Evolutionary conservation across 345 rosid species (phyloP).

Genomic region (Physaria fendleri): DNA sequence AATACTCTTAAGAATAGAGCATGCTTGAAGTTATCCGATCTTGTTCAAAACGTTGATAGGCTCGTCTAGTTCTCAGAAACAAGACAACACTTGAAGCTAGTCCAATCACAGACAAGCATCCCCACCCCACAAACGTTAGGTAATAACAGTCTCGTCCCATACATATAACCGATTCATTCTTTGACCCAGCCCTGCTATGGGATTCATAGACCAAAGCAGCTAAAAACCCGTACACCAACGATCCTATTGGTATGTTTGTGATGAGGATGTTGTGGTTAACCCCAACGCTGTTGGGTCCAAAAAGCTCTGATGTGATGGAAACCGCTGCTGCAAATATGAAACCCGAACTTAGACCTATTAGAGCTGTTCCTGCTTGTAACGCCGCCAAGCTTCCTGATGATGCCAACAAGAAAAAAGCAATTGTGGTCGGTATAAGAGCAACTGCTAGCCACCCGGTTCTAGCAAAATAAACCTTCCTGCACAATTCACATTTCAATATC

Average conservation of each 20-base stretch:
- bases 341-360: constrained; percentile 80
- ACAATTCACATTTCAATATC: background rate
- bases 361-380: constrained; percentile 52
- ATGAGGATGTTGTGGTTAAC: constrained; percentile 95
- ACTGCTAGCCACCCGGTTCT: constrained; percentile 91
- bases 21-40: constrained; percentile 37
- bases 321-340: constrained; percentile 95
- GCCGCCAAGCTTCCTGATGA: constrained; percentile 42
- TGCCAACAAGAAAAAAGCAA: constrained; percentile 69
- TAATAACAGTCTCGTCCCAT: constrained; percentile 79
- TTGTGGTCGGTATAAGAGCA: constrained; percentile 77
- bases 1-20: constrained; percentile 10
- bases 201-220: constrained; percentile 80
- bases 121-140: constrained; percentile 84
- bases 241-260: constrained; percentile 88
- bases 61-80: constrained; percentile 70
- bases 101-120: constrained; percentile 69
- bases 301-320: constrained; percentile 81
- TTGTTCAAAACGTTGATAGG: constrained; percentile 66
- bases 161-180: constrained; percentile 37
- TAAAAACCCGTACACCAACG: constrained; percentile 66
- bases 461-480: constrained; percentile 87
- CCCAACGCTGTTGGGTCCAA: constrained; percentile 84
- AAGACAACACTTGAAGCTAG: constrained; percentile 53
- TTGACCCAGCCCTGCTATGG: constrained; percentile 30